Evolutionary conservation across 2,329 filamentous ascomycete species (phyloP), one percentile per base, ranked within the genome.

Genomic region (Colletotrichum liriopes): DNA sequence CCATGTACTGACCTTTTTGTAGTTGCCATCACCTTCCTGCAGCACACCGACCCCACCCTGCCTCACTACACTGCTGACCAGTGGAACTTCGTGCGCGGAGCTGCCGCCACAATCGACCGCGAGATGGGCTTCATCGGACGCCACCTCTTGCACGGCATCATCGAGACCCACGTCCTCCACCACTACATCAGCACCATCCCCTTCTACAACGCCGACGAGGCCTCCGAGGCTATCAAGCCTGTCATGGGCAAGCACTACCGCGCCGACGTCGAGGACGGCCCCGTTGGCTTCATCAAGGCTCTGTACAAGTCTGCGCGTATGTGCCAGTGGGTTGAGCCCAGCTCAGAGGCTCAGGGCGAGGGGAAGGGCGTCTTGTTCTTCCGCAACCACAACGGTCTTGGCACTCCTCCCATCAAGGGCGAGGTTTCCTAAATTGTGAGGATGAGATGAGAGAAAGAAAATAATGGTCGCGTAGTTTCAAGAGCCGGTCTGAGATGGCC

Each of bases 281-380:
- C 93, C 47, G 75, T 92, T 54, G 96, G 96, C 59, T 99, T 99
- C 89, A 81, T 99, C 79, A 89, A 89, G 82, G 91, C 94, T 77
- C 85, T 99, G 81, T 99, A 91, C 90, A 93, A 85, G 76, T 93
- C 90, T 78, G 91, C 94, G 54, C 91, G 96, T 74, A 91, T 89
- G 91, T 99, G 96, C 90, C 95, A 98, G 84, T 99, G 95, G 94
- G 95, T 99, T 74, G 96, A 99, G 91, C 94, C 95, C 67, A 95
- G 91, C 79, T 93, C 91, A 78, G 94, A 91, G 65, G 93, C 95
- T 62, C 84, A 91, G 80, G 96, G 94, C 43, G 92, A 95, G 78
- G 92, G 91, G 81, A 93, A 94, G 86, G 92, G 93, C 74, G 92
- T 99, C 39, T 84, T 97, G 67, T 98, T 99, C 90, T 99, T 93